Conservation (phyloP, 441 rosid genomes). For the Erodium texanum region DNA sequence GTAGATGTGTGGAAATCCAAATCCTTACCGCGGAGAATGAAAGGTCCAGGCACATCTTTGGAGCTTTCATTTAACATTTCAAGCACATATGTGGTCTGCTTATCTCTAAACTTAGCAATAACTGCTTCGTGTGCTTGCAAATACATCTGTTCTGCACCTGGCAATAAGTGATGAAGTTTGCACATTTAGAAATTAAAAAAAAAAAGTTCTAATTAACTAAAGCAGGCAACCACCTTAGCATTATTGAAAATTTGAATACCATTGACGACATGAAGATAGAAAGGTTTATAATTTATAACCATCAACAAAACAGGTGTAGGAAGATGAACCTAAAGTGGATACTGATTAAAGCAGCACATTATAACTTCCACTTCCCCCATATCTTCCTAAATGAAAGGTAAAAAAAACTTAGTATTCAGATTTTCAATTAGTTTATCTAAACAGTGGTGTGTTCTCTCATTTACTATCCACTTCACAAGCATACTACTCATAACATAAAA, state of each 20-base stretch:
- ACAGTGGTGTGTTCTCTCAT: neutral
- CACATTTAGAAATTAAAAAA: neutral
- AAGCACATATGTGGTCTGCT: constrained; percentile 39
- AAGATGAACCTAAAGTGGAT: neutral
- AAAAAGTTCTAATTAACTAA: neutral
- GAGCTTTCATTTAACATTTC: constrained; percentile 38
- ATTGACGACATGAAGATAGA: neutral
- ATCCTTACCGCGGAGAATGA: constrained; percentile 42
- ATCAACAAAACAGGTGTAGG: neutral
- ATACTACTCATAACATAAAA: neutral
- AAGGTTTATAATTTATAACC: too few species aligned
- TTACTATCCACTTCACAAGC: neutral
- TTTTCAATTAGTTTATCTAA: neutral
- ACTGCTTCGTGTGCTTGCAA: constrained; percentile 38
- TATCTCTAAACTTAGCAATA: constrained; percentile 51
- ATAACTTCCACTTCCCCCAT: neutral
- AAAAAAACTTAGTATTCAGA: neutral
- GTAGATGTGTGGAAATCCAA: constrained; percentile 42
- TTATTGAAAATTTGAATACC: neutral
- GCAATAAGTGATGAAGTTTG: neutral
- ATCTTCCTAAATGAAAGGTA: neutral
- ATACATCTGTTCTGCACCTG: constrained; percentile 48
- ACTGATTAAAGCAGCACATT: neutral
- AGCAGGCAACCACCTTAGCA: neutral
- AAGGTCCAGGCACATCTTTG: constrained; percentile 35